Evolutionary conservation across 768 basidiomycete species (phyloP), one percentile per base, ranked within the genome.

Genomic region (Tricholomella constricta): DNA sequence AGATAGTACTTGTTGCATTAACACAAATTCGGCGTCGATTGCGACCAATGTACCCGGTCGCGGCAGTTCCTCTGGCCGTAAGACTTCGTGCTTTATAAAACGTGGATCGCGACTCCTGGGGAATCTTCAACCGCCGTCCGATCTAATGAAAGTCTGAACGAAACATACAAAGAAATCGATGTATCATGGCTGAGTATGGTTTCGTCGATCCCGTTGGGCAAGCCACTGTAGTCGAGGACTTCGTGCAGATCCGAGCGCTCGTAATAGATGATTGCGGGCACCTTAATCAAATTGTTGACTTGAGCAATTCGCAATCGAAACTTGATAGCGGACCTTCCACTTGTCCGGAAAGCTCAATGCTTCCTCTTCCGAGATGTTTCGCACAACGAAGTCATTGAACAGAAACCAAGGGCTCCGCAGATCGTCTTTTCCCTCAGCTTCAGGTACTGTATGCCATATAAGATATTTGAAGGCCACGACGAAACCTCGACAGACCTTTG

Each of bases 21-120:
- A 89, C 20, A 99, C 96, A 65, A 99, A 99, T 64, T 99, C 96
- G 1, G 96, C 95, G 63, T 99, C 97, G 56, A 99, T 98, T 3
- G 96, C 87, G 32, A 99, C 86, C 36, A 96, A 72, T 5, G 89
- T 95, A 11, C 94, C 97, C 5, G 88, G 86, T 51, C 72, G 80
- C 0, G 96, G 95, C 7, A 97, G 69, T 68, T 99, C 97, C 14
- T 86, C 82, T 17, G 74, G 72, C 12, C 73, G 70, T 25, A 98
- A 73, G 26, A 81, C 78, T 59, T 90, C 83, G 59, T 98, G 97
- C 65, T 88, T 91, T 62, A 95, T 84, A 55, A 82, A 68, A 36
- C 62, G 77, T 12, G 74, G 75, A 62, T 95, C 88, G 6, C 94
- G 88, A 62, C 92, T 87, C 55, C 94, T 94, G 61, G 22, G 41